Evolutionary conservation across 2,329 filamentous ascomycete genomes (phyloP), one percentile per base, ranked within the genome.

Genomic region (Raffaelea arxii): DNA sequence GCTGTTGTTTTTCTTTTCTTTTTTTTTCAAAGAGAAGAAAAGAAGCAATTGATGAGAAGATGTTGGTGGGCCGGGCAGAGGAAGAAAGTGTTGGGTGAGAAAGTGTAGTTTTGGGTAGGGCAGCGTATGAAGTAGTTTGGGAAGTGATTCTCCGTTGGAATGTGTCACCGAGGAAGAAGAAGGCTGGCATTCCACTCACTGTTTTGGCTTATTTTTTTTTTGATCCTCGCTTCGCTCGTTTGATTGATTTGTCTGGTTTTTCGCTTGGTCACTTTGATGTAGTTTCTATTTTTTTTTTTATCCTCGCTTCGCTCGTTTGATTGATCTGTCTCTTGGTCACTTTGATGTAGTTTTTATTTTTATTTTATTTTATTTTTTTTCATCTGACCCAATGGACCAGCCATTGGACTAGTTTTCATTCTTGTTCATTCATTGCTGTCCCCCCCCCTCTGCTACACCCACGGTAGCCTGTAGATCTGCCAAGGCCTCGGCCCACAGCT

Each of bases 401-500:
- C n/a, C n/a, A n/a, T 22, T 25, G 35, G 35, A 41, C 19, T 37
- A 44, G 35, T 41, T 49, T 30, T 35, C 25, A n/a, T 43, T 48
- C 14, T 39, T 44, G 21, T 25, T 42, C 22, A 12, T 46, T 23
- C 25, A 16, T 24, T 6, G 18, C 37, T 21, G 18, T 6, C 4
- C 6, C 18, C 43, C 45, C 1, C 32, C 24, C 37, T 21, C 37
- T 6, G 6, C 6, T 11, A 43, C 45, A 1, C 32, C 24, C 7
- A 48, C 35, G 10, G 25, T 12, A 1, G 16, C n/a, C 5, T 39
- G 47, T 6, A 54, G 48, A 2, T 21, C 47, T 10, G 36, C 27
- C 19, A 51, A 41, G 11, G 52, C 50, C 4, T 32, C 46, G n/a
- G 24, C 43, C 52, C 52, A 54, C 4, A 21, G 43, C 5, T 11